Evolutionary conservation across 495 filamentous ascomycete species (phyloP).

Genomic region (Tuber indicum): DNA sequence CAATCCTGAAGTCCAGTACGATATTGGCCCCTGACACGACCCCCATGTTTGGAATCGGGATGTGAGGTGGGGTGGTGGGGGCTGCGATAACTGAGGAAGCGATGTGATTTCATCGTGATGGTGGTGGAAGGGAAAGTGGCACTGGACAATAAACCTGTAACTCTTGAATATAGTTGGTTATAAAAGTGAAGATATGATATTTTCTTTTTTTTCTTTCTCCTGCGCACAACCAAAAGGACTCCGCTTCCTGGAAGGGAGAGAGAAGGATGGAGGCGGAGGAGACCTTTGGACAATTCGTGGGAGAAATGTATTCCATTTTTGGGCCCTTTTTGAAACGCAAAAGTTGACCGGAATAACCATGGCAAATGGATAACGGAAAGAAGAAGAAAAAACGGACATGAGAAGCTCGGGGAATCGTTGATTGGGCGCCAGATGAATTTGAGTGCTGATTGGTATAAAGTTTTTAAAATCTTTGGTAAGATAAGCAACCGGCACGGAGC

Average conservation of each 20-base stretch:
- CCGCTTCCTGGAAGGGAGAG: background rate
- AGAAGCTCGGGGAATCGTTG: background rate
- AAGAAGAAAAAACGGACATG: background rate
- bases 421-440: background rate
- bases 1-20: background rate
- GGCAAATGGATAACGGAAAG: background rate
- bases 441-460: background rate
- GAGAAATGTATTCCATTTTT: background rate
- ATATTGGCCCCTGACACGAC: background rate
- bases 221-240: background rate
- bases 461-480: background rate
- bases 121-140: background rate
- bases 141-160: background rate
- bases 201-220: background rate
- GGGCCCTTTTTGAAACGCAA: background rate
- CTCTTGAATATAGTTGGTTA: background rate
- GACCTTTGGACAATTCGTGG: background rate
- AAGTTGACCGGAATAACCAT: background rate
- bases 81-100: background rate
- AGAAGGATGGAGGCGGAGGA: background rate
- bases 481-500: conserved; percentile 1
- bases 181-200: background rate
- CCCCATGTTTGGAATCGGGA: background rate
- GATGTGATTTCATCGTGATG: background rate
- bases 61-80: background rate